Percentiles rank a stretch among this genome's conserved stretches.
These are phyloP conservation scores for Fusarium pseudograminearum DNA, from an alignment of 2,329 filamentous ascomycete species.

Conservation along the genomic window DNA sequence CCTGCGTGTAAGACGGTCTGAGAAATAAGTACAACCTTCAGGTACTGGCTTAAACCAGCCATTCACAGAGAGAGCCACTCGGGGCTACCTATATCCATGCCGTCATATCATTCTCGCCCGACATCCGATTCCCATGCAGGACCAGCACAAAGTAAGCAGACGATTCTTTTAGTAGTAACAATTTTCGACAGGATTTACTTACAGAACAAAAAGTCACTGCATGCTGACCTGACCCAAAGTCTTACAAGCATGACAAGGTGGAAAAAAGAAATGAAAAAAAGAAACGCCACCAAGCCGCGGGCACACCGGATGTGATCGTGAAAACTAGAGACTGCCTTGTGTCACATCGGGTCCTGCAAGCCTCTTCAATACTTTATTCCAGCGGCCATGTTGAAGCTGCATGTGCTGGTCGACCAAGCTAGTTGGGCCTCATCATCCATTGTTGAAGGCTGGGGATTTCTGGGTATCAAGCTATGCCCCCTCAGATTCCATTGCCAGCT, in stretches of 20 bases:
- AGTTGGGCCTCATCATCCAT: constrained; percentile 8
- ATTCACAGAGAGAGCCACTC: not conserved
- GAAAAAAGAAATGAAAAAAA: not conserved
- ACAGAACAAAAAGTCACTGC: not conserved
- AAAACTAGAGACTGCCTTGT: not conserved
- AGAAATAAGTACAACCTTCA: not conserved
- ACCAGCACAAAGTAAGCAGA: constrained; percentile 6
- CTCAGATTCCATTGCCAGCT: not conserved
- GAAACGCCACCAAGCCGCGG: constrained; percentile 10
- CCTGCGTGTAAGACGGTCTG: not conserved
- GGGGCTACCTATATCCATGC: constrained; percentile 6
- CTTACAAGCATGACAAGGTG: constrained; percentile 18
- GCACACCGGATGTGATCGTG: constrained; percentile 6
- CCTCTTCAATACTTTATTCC: constrained; percentile 9
- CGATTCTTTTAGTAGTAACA: not conserved
- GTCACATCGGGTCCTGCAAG: constrained; percentile 33
- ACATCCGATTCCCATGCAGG: constrained; percentile 17
- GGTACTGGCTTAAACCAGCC: not conserved
- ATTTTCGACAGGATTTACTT: not conserved
- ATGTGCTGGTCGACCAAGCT: not conserved
- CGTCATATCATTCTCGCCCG: constrained; percentile 21
- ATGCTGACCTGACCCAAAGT: constrained; percentile 17
- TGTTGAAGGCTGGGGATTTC: not conserved
- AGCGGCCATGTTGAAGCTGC: not conserved
- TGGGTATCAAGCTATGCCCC: constrained; percentile 30